Conservation (phyloP, 2,329 filamentous ascomycete genomes). For the Fusarium nanum region DNA sequence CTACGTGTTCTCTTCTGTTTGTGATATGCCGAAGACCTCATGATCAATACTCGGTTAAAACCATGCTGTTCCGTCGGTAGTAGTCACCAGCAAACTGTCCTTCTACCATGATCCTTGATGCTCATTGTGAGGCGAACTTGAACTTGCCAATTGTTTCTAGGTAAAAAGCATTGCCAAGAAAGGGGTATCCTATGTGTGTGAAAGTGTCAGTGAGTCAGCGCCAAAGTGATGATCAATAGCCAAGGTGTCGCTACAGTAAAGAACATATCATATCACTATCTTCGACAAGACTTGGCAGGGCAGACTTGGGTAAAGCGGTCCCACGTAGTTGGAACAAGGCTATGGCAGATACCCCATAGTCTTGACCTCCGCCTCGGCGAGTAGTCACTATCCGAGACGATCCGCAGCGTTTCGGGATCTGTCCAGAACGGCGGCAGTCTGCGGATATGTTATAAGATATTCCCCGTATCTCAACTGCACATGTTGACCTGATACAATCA, state of each 20-base stretch:
- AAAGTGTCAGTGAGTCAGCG: not conserved
- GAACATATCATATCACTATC: not conserved
- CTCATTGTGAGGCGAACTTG: not conserved
- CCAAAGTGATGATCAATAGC: not conserved
- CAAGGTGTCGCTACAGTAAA: not conserved
- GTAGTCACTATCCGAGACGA: not conserved
- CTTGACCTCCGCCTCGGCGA: not conserved
- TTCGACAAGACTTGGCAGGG: not conserved
- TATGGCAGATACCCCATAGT: not conserved
- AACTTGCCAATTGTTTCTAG: not conserved
- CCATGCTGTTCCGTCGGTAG: not conserved
- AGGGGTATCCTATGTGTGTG: no score
- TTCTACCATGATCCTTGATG: constrained; percentile 1
- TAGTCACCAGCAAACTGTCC: not conserved
- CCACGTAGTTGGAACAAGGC: not conserved
- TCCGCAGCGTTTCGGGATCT: not conserved
- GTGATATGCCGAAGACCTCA: not conserved
- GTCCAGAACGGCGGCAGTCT: not conserved
- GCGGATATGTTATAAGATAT: no score
- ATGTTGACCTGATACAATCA: not conserved
- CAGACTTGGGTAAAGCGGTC: not conserved
- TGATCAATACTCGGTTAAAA: not conserved
- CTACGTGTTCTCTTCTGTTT: not conserved
- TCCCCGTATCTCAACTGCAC: no score
- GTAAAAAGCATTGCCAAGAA: not conserved